Evolutionary conservation across 148 eudicot genomes (phyloP).

Genomic region (Diospyros lotus): DNA sequence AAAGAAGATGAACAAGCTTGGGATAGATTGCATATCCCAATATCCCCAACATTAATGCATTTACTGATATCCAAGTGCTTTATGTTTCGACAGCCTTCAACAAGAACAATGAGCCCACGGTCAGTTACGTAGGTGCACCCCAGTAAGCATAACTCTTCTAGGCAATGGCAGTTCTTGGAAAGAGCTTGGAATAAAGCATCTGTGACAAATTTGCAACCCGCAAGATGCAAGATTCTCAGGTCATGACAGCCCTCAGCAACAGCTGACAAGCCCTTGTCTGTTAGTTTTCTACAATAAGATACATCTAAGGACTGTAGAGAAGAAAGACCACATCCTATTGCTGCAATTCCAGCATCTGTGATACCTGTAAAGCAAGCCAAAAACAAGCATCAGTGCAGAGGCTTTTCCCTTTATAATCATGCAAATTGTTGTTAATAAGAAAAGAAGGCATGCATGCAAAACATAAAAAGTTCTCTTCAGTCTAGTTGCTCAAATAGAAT

Average conservation of each 20-base stretch:
- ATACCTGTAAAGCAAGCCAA: conserved; percentile 50
- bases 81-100: conserved; percentile 57
- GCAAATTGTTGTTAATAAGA: neutral
- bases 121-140: conserved; percentile 79
- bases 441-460: neutral
- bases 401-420: neutral
- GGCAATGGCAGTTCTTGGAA: conserved; percentile 54
- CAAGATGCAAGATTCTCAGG: conserved; percentile 67
- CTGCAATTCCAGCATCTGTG: conserved; percentile 66
- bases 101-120: conserved; percentile 62
- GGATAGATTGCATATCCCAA: conserved; percentile 52
- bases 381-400: conserved; percentile 5
- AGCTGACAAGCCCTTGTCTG: conserved; percentile 71
- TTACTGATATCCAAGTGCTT: conserved; percentile 66
- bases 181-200: conserved; percentile 50
- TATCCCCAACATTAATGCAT: conserved; percentile 77
- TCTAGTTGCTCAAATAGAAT: neutral
- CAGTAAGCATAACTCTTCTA: conserved; percentile 63
- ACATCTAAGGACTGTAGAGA: conserved; percentile 69
- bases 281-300: conserved; percentile 77
- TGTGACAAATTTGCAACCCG: conserved; percentile 74
- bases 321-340: conserved; percentile 63
- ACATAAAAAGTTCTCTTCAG: neutral
- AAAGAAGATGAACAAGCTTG: conserved; percentile 65
- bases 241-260: conserved; percentile 71